Conservation (phyloP, 2,329 filamentous ascomycete species). For the Didymella pomorum region DNA sequence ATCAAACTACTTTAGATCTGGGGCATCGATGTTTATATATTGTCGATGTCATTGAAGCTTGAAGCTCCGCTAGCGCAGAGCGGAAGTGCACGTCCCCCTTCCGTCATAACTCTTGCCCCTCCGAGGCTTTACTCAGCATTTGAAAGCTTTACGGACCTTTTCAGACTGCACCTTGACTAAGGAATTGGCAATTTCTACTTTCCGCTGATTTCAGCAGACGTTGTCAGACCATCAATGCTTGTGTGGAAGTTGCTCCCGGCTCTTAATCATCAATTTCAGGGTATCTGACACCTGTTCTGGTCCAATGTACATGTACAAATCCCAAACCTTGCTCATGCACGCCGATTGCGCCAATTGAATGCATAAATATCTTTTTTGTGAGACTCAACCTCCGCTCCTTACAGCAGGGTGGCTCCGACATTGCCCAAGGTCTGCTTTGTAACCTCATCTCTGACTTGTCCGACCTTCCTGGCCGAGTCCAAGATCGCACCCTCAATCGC, state of each 20-base stretch:
- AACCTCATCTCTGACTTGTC: conserved; percentile 57
- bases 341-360: not conserved
- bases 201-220: not conserved
- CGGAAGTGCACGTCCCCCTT: conserved; percentile 20
- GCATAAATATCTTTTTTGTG: not conserved
- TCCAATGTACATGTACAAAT: not conserved
- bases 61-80: conserved; percentile 17
- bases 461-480: conserved; percentile 57
- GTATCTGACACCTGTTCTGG: conserved; percentile 25
- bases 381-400: conserved; percentile 4
- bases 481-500: conserved; percentile 60
- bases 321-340: not conserved
- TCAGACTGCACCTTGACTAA: conserved; percentile 9
- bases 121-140: conserved; percentile 42
- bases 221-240: not conserved
- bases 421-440: conserved; percentile 53
- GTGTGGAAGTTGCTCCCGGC: not conserved
- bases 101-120: conserved; percentile 35
- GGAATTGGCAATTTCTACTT: conserved; percentile 1
- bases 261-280: conserved; percentile 10
- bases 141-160: conserved; percentile 37
- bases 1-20: not conserved
- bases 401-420: conserved; percentile 43
- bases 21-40: conserved; percentile 26
- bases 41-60: conserved; percentile 32